A percentile compares a stretch with the other conserved stretches of the same genome.
Evolutionary conservation across 768 basidiomycete species (phyloP).

Genomic region (Mycena amicta): DNA sequence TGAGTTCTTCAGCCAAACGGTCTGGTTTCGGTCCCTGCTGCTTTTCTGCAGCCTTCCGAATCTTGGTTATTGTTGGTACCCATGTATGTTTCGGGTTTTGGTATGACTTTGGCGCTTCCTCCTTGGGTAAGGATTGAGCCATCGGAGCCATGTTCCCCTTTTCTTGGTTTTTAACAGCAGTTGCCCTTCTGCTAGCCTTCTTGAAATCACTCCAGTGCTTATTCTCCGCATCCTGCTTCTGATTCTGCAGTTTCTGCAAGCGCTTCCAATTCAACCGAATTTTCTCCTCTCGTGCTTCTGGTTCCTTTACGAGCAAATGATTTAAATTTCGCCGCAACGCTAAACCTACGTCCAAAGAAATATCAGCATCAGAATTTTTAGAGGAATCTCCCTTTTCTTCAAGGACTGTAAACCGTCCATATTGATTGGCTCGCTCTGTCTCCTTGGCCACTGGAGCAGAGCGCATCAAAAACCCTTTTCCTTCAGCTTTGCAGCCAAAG

Average conservation of each 20-base stretch:
- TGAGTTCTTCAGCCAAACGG: background rate
- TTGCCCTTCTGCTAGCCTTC: too few species aligned
- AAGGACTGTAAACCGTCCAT: background rate
- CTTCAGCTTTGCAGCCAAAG: background rate
- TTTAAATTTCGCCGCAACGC: too few species aligned
- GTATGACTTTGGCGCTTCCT: background rate
- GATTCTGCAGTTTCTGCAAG: too few species aligned
- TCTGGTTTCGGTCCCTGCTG: background rate
- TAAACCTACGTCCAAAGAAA: too few species aligned
- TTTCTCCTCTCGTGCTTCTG: too few species aligned
- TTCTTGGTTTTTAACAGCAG: background rate
- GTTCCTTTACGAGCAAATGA: too few species aligned
- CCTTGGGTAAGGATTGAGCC: background rate
- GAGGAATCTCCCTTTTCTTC: too few species aligned
- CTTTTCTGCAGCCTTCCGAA: background rate
- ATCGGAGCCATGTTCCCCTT: background rate
- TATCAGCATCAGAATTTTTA: too few species aligned
- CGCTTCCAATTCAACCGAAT: too few species aligned
- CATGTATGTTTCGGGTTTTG: background rate
- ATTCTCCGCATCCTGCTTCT: too few species aligned
- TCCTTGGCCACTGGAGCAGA: background rate
- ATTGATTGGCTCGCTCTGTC: background rate
- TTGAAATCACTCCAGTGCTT: too few species aligned
- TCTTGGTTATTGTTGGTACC: background rate
- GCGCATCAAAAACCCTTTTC: background rate